Base-by-base conservation (phyloP, 345 rosid genomes). In the Eucalyptus regnans region DNA sequence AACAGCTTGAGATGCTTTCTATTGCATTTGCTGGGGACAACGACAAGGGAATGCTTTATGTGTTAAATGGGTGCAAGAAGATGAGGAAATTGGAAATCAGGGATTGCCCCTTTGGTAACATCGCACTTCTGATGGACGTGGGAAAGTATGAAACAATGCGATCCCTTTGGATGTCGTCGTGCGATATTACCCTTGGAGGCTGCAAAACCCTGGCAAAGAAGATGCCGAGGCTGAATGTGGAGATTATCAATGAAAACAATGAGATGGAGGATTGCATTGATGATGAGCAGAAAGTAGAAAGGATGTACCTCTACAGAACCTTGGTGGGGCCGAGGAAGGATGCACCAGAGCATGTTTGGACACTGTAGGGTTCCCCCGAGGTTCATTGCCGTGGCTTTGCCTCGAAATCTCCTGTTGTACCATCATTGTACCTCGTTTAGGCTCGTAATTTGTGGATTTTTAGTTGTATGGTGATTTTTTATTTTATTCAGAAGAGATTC, bases 131-230 rank as follows among this genome's bases (percentile, higher is more conserved):
- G 88, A 90, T 86, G 91, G 99, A 96, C 90, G 93, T 95, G 91
- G 94, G 91, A 71, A 98, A 96, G 98, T 97, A 98, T 91, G 98
- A 97, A 89, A 94, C 99, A 95, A 98, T 98, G 99, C 99, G 99
- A 94, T 98, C 99, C 97, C 99, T 98, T 97, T 97, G 99, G 99
- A 98, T 98, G 99, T 98, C 99, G 91, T 95, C 99, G 86, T 98
- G 99, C 58, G 95, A 97, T 88, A 93, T 97, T 89, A 96, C 99
- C 90, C 96, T 98, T 14, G 98, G 95, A 90, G 99, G 95, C 91
- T 98, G 99, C 97, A 95, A 92, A 90, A 90, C 91, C 27, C 93
- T 98, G 18, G 98, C 99, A 1, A 89, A 89, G 94, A 90, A 90
- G 91, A 95, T 96, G 94, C 96, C 98, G 2, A 90, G 92, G 93